These are phyloP conservation scores for Sugiyamaella castrensis DNA, from an alignment of 1,139 yeast species.

Conservation along the genomic window DNA sequence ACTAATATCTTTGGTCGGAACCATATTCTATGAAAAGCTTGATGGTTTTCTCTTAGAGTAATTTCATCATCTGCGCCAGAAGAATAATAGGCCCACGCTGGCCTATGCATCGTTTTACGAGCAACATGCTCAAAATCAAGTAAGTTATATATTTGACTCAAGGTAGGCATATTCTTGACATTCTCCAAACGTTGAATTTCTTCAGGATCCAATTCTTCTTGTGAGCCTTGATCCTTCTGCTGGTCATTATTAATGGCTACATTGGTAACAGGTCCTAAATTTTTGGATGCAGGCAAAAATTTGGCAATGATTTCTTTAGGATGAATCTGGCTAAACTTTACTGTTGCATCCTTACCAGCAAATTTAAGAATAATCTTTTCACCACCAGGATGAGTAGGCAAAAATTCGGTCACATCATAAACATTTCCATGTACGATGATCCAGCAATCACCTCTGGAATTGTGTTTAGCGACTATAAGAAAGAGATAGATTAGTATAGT, in stretches of 20 bases:
- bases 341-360: constrained; percentile 92
- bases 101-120: constrained; percentile 64
- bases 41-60: constrained; percentile 82
- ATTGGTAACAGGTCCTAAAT: constrained; percentile 45
- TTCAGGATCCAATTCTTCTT: constrained; percentile 35
- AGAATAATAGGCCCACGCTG: constrained; percentile 90
- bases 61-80: constrained; percentile 93
- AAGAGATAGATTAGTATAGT: no score
- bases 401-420: constrained; percentile 76
- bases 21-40: constrained; percentile 80
- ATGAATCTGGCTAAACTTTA: constrained; percentile 81
- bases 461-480: constrained; percentile 54
- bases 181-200: constrained; percentile 37
- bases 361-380: constrained; percentile 63
- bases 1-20: constrained; percentile 80
- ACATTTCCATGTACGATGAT: constrained; percentile 80
- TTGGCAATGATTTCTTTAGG: constrained; percentile 72
- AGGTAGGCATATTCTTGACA: constrained; percentile 55
- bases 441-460: constrained; percentile 72
- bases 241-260: constrained; percentile 17
- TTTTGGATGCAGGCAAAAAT: constrained; percentile 45
- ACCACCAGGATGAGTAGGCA: constrained; percentile 89
- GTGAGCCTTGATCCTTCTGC: constrained; percentile 26
- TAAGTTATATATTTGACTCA: constrained; percentile 65
- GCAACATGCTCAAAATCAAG: constrained; percentile 86